Evolutionary conservation across 2,329 filamentous ascomycete genomes (phyloP).

Genomic region (Didymella segeticola): DNA sequence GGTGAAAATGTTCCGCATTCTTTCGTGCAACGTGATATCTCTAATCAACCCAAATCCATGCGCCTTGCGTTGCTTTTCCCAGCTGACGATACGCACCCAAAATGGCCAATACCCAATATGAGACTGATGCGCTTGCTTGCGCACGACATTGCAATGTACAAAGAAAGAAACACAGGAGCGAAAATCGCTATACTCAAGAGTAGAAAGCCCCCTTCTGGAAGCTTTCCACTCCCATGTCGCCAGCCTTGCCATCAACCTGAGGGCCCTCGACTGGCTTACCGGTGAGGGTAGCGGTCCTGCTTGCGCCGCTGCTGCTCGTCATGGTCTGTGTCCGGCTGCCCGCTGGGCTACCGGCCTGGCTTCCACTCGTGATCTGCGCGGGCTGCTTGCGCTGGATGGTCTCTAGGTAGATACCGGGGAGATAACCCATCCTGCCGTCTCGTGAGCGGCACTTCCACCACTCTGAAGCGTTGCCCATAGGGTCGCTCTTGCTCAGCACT

Average conservation of each 20-base stretch:
- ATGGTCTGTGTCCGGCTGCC: conserved; percentile 63
- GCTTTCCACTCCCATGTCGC: conserved; percentile 71
- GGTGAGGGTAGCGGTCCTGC: conserved; percentile 54
- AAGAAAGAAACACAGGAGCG: background rate
- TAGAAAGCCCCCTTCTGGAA: conserved; percentile 76
- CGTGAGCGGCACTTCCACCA: conserved; percentile 97
- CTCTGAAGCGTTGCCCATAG: conserved; percentile 87
- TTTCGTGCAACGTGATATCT: conserved; percentile 15
- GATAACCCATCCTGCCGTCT: conserved; percentile 88
- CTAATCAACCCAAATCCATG: conserved; percentile 19
- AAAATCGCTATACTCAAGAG: conserved; percentile 54
- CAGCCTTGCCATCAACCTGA: conserved; percentile 64
- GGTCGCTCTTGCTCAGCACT: conserved; percentile 90
- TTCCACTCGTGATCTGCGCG: conserved; percentile 53
- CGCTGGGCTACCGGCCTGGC: conserved; percentile 50
- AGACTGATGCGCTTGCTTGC: conserved; percentile 11
- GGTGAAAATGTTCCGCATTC: background rate
- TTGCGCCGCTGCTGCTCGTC: conserved; percentile 54
- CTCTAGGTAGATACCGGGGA: conserved; percentile 90
- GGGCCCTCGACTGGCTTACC: conserved; percentile 56
- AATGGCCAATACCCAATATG: conserved; percentile 7
- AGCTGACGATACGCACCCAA: conserved; percentile 23
- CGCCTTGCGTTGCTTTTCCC: conserved; percentile 31
- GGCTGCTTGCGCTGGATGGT: conserved; percentile 66
- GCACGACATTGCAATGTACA: conserved; percentile 19